Base-by-base conservation (phyloP, 2,329 filamentous ascomycete genomes). In the Fusarium buharicum region DNA sequence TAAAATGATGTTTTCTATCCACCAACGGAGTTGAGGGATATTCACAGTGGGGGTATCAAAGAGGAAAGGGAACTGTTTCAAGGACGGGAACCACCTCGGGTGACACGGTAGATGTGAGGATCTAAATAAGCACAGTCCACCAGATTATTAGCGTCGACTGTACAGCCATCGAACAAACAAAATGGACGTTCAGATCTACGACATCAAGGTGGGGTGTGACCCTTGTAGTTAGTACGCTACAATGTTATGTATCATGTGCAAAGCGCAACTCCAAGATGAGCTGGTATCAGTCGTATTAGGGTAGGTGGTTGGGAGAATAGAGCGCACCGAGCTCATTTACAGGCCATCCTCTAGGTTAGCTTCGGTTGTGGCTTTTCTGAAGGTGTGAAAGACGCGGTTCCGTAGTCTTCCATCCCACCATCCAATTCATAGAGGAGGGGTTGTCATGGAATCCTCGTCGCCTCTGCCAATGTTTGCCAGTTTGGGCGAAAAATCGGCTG, bases 91-190 rank as follows among this genome's bases (percentile, higher is more conserved):
- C 54, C 46, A 50, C 48, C 11, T 46, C 17, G 20, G 7, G 39
- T 58, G 44, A 10, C 31, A 55, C 55, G 31, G 41, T 33, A 47
- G 51, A 62, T 62, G 33, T 45, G 52, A 57, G 61, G 57, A 61
- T 62, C 51, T 33, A 12, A 41, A 38, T 33, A 12, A 41, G 44
- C 55, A 52, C 34, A 50, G 47, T 44, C 46, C 57, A 28, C 38
- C 27, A 31, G 17, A 9, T 18, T 37, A 40, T 6, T 39, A 33
- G 46, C 24, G 28, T 45, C 44, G 58, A 39, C 34, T 60, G 31
- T 28, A 49, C 37, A 45, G 28, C 48, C 28, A 48, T 59, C 38
- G 8, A 44, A 33, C 34, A 62, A 51, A 38, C 37, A 45, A 50
- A 38, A 46, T 48, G 37, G 41, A 30, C 16, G 33, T 46, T 18